phyloP scores from a whole-genome alignment of 768 basidiomycete species.

The Daedaleopsis sinensis region DNA sequence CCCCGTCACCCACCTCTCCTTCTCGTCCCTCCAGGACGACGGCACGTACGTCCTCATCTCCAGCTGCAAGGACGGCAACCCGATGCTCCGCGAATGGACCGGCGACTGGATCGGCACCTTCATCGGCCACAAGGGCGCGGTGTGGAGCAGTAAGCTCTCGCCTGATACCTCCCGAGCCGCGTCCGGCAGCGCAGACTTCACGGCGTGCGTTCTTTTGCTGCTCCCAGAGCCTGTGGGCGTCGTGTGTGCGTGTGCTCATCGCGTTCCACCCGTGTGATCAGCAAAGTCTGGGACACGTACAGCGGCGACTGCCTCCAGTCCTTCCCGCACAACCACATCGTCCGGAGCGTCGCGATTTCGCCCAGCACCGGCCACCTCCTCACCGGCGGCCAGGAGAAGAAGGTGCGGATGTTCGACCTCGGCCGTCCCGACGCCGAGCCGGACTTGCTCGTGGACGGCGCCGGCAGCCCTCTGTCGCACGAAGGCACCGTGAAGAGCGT shows the following conservation, averaged over 20 bases:
- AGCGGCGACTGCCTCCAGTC: slow-evolving; percentile 87
- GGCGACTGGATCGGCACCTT: slow-evolving; percentile 99
- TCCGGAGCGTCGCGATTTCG: slow-evolving; percentile 90
- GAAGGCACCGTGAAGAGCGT: slow-evolving; percentile 92
- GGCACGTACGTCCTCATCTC: slow-evolving; percentile 89
- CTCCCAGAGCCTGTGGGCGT: neutral
- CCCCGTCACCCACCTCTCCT: slow-evolving; percentile 92
- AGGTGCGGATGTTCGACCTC: slow-evolving; percentile 93
- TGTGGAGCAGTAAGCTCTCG: slow-evolving; percentile 95
- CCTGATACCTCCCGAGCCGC: slow-evolving; percentile 84
- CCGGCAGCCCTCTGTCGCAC: slow-evolving; percentile 65
- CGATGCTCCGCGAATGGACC: slow-evolving; percentile 95
- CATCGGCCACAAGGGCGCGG: slow-evolving; percentile 90
- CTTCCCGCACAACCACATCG: slow-evolving; percentile 98
- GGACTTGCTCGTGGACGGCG: slow-evolving; percentile 69
- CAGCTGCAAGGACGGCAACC: slow-evolving; percentile 98
- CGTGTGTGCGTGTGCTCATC: neutral
- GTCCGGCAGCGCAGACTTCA: slow-evolving; percentile 95
- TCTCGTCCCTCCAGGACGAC: slow-evolving; percentile 85
- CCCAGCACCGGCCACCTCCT: slow-evolving; percentile 69
- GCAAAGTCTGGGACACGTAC: slow-evolving; percentile 96
- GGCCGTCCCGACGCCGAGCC: slow-evolving; percentile 85
- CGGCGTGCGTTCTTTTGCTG: slow-evolving; percentile 68
- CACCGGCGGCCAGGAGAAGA: slow-evolving; percentile 97
- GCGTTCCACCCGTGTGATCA: slow-evolving; percentile 34